Conservation (phyloP, 2,329 filamentous ascomycete genomes). For the Paecilomyces dactylethromorphus region DNA sequence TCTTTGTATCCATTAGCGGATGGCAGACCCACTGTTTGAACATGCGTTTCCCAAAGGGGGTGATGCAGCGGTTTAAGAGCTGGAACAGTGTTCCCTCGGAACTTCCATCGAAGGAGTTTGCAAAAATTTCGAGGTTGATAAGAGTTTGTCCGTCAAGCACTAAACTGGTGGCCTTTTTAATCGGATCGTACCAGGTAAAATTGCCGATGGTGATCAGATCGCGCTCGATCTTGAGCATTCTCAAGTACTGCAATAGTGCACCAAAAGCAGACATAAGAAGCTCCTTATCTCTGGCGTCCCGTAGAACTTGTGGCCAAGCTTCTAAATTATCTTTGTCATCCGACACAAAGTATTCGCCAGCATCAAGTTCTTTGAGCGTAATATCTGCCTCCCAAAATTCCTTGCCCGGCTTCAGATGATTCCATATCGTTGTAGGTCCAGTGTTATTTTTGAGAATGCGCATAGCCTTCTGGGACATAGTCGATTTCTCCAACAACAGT, state of each 20-base stretch:
- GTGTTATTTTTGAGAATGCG: constrained; percentile 97
- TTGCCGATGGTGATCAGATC: constrained; percentile 84
- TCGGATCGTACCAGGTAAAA: constrained; percentile 87
- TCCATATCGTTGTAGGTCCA: constrained; percentile 88
- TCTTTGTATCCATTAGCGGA: constrained; percentile 75
- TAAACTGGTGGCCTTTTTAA: constrained; percentile 80
- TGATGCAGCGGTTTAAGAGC: constrained; percentile 88
- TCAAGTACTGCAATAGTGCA: constrained; percentile 79
- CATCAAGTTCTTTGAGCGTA: constrained; percentile 73
- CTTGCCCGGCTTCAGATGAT: constrained; percentile 73
- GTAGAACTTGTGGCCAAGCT: constrained; percentile 71
- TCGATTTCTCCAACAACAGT: constrained; percentile 80
- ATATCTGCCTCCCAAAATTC: constrained; percentile 90
- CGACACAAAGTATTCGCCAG: constrained; percentile 68
- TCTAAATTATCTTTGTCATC: constrained; percentile 52
- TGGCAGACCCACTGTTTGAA: constrained; percentile 98
- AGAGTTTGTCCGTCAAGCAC: constrained; percentile 93
- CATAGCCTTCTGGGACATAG: constrained; percentile 77
- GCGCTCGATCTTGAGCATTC: constrained; percentile 78
- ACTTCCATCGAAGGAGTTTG: constrained; percentile 84
- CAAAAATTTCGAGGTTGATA: constrained; percentile 95
- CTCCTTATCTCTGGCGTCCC: constrained; percentile 69
- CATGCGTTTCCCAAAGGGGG: constrained; percentile 92
- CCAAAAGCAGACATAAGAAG: constrained; percentile 85
- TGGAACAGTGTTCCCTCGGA: constrained; percentile 80